Percentiles rank a stretch among this genome's conserved stretches.
Evolutionary conservation across 371 early-diverging fungal genomes (phyloP).

Genomic region (Mortierella sp.): DNA sequence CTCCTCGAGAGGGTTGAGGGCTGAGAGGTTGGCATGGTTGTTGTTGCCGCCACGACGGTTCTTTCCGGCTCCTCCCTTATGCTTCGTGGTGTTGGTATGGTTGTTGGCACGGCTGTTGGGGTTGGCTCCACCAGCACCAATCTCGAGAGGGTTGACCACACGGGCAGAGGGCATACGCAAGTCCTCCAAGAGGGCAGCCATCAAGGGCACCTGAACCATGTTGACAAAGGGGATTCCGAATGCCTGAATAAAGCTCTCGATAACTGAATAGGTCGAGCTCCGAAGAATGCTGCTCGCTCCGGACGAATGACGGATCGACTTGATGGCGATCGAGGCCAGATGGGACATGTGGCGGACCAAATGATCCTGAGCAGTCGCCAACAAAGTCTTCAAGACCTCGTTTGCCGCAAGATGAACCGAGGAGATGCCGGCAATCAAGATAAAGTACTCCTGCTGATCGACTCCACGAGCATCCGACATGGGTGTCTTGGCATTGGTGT

Average conservation of each 20-base stretch:
- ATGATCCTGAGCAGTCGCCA: conserved; percentile 48
- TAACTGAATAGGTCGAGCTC: conserved; percentile 42
- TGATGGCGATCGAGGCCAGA: conserved; percentile 41
- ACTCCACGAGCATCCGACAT: conserved; percentile 52
- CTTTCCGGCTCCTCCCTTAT: conserved; percentile 55
- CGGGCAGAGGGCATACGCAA: conserved; percentile 49
- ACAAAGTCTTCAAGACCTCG: conserved; percentile 35
- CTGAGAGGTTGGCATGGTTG: conserved; percentile 9
- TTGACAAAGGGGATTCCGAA: conserved; percentile 53
- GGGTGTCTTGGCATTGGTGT: conserved; percentile 38
- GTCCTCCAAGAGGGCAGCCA: conserved; percentile 45
- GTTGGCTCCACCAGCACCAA: conserved; percentile 37
- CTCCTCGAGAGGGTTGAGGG: conserved; percentile 32
- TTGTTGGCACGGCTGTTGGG: conserved; percentile 45
- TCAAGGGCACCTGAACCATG: conserved; percentile 46
- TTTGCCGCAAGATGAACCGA: conserved; percentile 38
- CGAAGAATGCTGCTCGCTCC: conserved; percentile 28
- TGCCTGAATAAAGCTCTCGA: conserved; percentile 51
- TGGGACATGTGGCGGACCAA: conserved; percentile 50
- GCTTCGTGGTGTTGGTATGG: conserved; percentile 40
- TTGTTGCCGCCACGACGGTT: conserved; percentile 34
- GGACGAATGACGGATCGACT: conserved; percentile 42
- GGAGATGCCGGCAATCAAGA: conserved; percentile 37
- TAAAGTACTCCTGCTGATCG: conserved; percentile 50
- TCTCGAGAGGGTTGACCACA: conserved; percentile 45